Evolutionary conservation across 148 eudicot species (phyloP).

Genomic region (Dianthus caryophyllus): DNA sequence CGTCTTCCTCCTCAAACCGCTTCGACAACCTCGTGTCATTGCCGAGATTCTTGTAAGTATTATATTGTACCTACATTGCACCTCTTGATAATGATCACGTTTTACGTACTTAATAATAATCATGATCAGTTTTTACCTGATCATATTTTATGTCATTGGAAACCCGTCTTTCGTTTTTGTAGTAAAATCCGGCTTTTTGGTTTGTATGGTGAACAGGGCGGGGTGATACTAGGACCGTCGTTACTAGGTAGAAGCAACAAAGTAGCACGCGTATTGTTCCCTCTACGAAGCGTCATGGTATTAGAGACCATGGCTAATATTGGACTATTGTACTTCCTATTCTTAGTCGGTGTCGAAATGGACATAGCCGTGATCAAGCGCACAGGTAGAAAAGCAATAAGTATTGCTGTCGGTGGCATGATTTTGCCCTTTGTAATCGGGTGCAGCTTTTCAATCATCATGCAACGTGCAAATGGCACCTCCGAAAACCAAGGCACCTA

Average conservation of each 20-base stretch:
- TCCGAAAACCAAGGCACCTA: constrained; percentile 34
- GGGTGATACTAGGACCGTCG: constrained; percentile 67
- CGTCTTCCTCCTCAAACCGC: constrained; percentile 54
- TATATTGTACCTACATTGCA: neutral
- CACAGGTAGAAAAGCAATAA: constrained; percentile 49
- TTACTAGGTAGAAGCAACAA: constrained; percentile 36
- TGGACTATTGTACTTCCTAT: constrained; percentile 65
- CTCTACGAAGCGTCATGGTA: constrained; percentile 59
- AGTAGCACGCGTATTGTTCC: constrained; percentile 40
- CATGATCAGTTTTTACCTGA: no score
- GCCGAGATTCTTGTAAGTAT: constrained; percentile 70
- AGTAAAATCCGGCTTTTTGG: no score
- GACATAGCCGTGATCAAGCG: constrained; percentile 42
- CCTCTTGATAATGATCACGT: no score
- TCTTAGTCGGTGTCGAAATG: constrained; percentile 68
- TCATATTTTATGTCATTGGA: no score
- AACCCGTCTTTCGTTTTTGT: no score
- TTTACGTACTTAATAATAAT: no score
- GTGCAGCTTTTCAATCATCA: constrained; percentile 34
- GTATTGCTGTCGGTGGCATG: constrained; percentile 63
- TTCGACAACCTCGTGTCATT: constrained; percentile 76
- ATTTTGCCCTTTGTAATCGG: constrained; percentile 52
- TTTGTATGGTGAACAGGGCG: constrained; percentile 39
- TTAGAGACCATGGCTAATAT: constrained; percentile 73
- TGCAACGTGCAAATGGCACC: neutral